A percentile compares a stretch with the other conserved stretches of the same genome.
phyloP scores from a whole-genome alignment of 306 rosid genomes.

The Begonia fuchsioides region DNA sequence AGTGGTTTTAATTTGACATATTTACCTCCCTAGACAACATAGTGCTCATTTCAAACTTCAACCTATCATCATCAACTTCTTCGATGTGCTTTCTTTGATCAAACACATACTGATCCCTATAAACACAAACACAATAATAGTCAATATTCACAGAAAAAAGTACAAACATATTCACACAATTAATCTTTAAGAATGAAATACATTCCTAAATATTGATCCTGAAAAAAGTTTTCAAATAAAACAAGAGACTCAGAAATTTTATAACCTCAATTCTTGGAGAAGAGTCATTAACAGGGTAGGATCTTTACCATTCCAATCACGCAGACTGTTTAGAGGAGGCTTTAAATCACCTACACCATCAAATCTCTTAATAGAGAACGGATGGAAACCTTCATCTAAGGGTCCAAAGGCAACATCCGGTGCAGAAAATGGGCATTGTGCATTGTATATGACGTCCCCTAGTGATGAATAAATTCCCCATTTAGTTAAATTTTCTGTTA shows the following conservation, averaged over 20 bases:
- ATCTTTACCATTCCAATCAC: constrained; percentile 63
- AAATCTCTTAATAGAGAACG: constrained; percentile 25
- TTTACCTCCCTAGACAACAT: constrained; percentile 71
- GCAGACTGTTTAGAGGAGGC: constrained; percentile 19
- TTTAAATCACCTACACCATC: constrained; percentile 21
- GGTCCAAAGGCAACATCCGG: constrained; percentile 79
- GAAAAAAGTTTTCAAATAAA: too few species aligned
- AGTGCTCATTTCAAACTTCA: constrained; percentile 84
- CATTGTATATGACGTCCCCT: constrained; percentile 66
- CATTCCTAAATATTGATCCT: too few species aligned
- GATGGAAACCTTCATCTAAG: constrained; percentile 59
- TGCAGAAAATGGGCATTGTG: constrained; percentile 47
- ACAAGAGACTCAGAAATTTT: background rate
- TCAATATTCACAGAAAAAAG: background rate
- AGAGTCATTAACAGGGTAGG: constrained; percentile 53
- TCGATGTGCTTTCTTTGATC: constrained; percentile 55
- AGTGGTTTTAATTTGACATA: too few species aligned
- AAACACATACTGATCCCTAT: constrained; percentile 55
- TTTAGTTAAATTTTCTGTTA: background rate
- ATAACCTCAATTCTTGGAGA: constrained; percentile 57
- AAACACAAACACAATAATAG: constrained; percentile 4
- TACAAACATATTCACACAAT: background rate
- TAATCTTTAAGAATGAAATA: background rate
- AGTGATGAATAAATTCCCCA: constrained; percentile 10
- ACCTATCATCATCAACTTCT: constrained; percentile 71